Conservation (phyloP, 164 flowering plant genomes). For the Berberis vulgaris region DNA sequence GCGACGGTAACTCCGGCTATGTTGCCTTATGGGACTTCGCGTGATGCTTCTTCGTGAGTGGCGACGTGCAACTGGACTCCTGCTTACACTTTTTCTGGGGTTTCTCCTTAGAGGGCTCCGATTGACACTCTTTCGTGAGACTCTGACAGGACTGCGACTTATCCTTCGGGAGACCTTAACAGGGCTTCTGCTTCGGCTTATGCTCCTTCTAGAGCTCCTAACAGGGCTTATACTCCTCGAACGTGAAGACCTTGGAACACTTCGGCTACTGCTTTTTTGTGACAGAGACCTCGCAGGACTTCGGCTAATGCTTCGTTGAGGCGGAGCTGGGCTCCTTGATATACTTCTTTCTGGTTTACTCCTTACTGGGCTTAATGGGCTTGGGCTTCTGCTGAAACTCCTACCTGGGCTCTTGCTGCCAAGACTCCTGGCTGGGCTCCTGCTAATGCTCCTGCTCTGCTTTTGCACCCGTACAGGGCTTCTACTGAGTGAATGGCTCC, state of each 20-base stretch:
- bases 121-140: slow-evolving; percentile 27
- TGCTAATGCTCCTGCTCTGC: slow-evolving; percentile 36
- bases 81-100: too few species aligned
- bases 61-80: background rate
- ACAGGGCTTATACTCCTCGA: slow-evolving; percentile 39
- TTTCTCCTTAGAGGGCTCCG: slow-evolving; percentile 36
- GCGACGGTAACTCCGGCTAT: slow-evolving; percentile 42
- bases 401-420: slow-evolving; percentile 12
- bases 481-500: slow-evolving; percentile 36
- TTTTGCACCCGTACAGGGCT: slow-evolving; percentile 25
- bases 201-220: slow-evolving; percentile 23
- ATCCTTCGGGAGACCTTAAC: slow-evolving; percentile 24
- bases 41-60: slow-evolving; percentile 41
- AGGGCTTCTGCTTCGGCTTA: slow-evolving; percentile 34
- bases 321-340: background rate
- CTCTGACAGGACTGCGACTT: slow-evolving; percentile 35
- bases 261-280: slow-evolving; percentile 35
- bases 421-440: slow-evolving; percentile 45
- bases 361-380: slow-evolving; percentile 18
- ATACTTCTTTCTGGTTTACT: background rate
- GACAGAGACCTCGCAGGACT: slow-evolving; percentile 29
- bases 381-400: too few species aligned
- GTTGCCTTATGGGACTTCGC: slow-evolving; percentile 51
- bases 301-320: slow-evolving; percentile 17
- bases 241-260: slow-evolving; percentile 32